Evolutionary conservation across 2,329 filamentous ascomycete species (phyloP).

Genomic region (Penicillium sp.): DNA sequence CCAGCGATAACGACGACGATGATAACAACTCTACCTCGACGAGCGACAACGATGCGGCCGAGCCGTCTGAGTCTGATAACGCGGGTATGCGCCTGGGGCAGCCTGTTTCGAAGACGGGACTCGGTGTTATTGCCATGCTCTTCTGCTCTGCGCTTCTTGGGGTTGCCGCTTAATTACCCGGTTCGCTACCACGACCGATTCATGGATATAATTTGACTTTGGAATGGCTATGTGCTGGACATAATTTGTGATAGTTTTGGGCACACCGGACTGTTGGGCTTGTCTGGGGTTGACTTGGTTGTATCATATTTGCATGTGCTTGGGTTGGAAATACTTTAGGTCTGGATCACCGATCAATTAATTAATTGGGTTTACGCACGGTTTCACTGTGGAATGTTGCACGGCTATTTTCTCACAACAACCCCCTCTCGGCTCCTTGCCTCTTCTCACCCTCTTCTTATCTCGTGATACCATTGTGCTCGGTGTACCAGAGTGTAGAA

Average conservation of each 20-base stretch:
- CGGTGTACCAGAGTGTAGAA: background rate
- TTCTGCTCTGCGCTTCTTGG: slow-evolving; percentile 38
- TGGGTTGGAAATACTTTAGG: background rate
- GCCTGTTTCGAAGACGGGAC: slow-evolving; percentile 34
- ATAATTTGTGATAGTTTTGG: background rate
- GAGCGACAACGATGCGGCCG: slow-evolving; percentile 19
- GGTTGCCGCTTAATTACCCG: slow-evolving; percentile 21
- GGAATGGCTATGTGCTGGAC: background rate
- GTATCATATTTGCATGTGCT: background rate
- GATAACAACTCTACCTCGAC: slow-evolving; percentile 22
- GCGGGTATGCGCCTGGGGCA: slow-evolving; percentile 21
- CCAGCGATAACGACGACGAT: slow-evolving; percentile 20
- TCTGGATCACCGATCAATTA: background rate
- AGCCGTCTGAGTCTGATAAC: background rate
- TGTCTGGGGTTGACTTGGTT: background rate
- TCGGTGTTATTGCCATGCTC: slow-evolving; percentile 38
- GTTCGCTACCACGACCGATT: background rate
- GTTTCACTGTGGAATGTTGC: background rate
- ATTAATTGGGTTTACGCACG: background rate
- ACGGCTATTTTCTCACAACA: background rate
- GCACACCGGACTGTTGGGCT: background rate
- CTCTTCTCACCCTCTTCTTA: background rate
- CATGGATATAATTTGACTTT: background rate
- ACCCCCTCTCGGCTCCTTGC: background rate
- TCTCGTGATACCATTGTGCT: background rate